Evolutionary conservation across 495 filamentous ascomycete species (phyloP).

Genomic region (Trichodelitschia bisporula): DNA sequence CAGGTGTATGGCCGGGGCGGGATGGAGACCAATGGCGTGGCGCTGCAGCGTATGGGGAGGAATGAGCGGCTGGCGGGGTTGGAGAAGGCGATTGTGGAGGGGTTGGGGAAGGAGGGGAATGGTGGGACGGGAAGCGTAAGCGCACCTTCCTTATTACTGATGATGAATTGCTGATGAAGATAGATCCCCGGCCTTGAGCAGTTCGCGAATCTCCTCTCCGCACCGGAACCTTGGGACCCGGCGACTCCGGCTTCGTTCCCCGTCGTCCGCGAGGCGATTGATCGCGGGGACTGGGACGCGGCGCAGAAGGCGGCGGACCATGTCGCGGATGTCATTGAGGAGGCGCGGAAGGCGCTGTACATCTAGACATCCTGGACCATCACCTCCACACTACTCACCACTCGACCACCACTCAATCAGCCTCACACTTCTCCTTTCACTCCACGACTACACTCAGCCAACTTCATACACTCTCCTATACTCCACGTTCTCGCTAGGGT

Average conservation of each 20-base stretch:
- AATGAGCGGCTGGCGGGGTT: constrained; percentile 40
- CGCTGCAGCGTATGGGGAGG: constrained; percentile 33
- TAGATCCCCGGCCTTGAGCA: constrained; percentile 74
- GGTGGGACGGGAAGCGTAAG: constrained; percentile 27
- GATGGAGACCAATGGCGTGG: constrained; percentile 41
- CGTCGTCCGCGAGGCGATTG: constrained; percentile 56
- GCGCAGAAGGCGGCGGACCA: constrained; percentile 48
- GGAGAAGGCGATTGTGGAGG: constrained; percentile 61
- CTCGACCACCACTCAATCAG: no score
- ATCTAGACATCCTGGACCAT: no score
- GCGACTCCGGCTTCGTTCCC: constrained; percentile 63
- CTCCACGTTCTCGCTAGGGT: no score
- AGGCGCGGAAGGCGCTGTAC: no score
- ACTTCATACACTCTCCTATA: no score
- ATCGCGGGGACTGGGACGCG: constrained; percentile 40
- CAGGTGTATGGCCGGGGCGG: constrained; percentile 37
- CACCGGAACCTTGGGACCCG: constrained; percentile 55
- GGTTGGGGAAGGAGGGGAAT: constrained; percentile 22
- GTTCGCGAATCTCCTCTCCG: constrained; percentile 84
- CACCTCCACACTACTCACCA: no score
- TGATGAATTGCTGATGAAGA: neutral
- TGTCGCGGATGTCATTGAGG: no score
- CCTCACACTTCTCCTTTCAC: no score
- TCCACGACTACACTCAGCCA: no score
- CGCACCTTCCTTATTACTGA: constrained; percentile 22